phyloP scores from a whole-genome alignment of 2,329 filamentous ascomycete species.

The Claviceps fusiformis region DNA sequence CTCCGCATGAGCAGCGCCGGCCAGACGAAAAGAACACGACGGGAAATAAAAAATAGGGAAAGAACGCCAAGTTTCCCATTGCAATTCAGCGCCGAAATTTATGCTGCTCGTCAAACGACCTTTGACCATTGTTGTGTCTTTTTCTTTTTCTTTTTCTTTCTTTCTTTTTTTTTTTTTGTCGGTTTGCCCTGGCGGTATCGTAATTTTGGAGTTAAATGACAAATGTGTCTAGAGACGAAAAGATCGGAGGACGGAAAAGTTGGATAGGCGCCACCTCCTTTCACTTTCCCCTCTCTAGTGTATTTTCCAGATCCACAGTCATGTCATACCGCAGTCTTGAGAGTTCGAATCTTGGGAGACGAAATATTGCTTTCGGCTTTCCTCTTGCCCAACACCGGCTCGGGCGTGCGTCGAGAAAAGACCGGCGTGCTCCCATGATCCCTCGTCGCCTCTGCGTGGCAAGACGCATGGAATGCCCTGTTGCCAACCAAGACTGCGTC shows the following conservation, averaged over 20 bases:
- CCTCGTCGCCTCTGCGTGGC: slow-evolving; percentile 68
- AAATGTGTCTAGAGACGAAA: too few species aligned
- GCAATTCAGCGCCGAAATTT: slow-evolving; percentile 1
- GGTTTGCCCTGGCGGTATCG: too few species aligned
- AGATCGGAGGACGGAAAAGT: too few species aligned
- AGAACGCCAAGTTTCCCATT: not conserved
- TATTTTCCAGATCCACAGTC: not conserved
- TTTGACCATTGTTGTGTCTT: too few species aligned
- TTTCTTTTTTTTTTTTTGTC: not conserved
- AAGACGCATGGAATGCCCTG: slow-evolving; percentile 80
- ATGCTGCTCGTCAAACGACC: not conserved
- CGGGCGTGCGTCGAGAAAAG: slow-evolving; percentile 39
- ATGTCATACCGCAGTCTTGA: slow-evolving; percentile 20
- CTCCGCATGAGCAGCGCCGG: too few species aligned
- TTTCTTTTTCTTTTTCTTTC: too few species aligned
- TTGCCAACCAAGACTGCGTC: slow-evolving; percentile 69
- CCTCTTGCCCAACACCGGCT: slow-evolving; percentile 56
- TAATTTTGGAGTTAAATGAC: too few species aligned
- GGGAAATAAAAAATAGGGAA: not conserved
- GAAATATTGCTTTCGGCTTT: slow-evolving; percentile 51
- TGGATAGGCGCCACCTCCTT: too few species aligned
- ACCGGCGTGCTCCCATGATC: slow-evolving; percentile 37
- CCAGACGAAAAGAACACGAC: too few species aligned
- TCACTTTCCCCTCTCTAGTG: not conserved
- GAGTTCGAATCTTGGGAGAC: slow-evolving; percentile 17